Conservation (phyloP, 2,329 filamentous ascomycete genomes). For the Ophiostoma ulmi region DNA sequence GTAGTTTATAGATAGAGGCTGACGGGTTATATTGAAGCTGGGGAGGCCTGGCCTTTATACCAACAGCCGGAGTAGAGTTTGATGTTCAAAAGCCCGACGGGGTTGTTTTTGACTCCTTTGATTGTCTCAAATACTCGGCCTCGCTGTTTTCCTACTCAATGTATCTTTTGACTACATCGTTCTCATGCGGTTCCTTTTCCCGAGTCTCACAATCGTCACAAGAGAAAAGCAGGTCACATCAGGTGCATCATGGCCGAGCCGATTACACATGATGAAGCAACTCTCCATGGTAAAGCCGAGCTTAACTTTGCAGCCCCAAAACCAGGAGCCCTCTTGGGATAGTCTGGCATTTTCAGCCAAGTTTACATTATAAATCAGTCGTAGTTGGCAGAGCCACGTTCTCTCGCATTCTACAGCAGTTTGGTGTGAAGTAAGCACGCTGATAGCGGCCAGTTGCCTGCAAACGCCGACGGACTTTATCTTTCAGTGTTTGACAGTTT, state of each 20-base stretch:
- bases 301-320: not conserved
- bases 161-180: not conserved
- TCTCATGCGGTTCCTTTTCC: not conserved
- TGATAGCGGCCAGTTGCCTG: not conserved
- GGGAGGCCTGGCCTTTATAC: not conserved
- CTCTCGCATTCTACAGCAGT: slow-evolving; percentile 1
- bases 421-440: not conserved
- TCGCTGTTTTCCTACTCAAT: not conserved
- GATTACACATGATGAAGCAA: not conserved
- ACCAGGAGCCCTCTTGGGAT: not conserved
- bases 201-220: not conserved
- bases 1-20: too few species aligned
- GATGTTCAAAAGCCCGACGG: not conserved
- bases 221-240: not conserved
- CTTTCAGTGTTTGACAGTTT: not conserved
- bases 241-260: not conserved
- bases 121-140: not conserved
- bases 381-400: not conserved
- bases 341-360: not conserved
- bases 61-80: not conserved
- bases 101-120: not conserved
- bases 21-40: not conserved
- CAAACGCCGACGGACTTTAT: slow-evolving; percentile 8
- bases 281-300: not conserved
- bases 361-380: not conserved